Evolutionary conservation across 495 filamentous ascomycete species (phyloP).

Genomic region (Penicillium cataractarum): DNA sequence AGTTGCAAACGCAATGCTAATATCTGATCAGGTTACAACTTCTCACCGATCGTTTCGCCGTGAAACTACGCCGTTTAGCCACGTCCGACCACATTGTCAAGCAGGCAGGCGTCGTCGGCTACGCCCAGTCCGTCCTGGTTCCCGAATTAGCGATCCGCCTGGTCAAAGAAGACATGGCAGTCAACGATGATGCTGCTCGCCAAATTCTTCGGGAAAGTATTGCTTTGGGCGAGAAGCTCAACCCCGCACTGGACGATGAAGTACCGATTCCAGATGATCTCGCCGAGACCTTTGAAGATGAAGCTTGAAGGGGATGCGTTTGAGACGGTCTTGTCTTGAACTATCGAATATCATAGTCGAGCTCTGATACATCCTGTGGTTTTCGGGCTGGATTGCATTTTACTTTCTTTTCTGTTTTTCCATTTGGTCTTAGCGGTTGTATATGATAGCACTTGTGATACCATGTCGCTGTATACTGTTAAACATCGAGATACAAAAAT

Average conservation of each 20-base stretch:
- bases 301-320: not conserved
- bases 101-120: constrained; percentile 69
- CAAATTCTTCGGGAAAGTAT: constrained; percentile 73
- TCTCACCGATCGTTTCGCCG: constrained; percentile 64
- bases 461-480: constrained; percentile 13
- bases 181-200: constrained; percentile 66
- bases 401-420: constrained; percentile 1
- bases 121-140: constrained; percentile 83
- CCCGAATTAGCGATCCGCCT: constrained; percentile 79
- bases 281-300: constrained; percentile 9
- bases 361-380: not conserved
- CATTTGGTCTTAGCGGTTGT: constrained; percentile 20
- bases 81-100: constrained; percentile 70
- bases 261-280: constrained; percentile 46
- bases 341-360: not conserved
- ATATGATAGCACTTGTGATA: constrained; percentile 18
- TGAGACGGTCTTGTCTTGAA: not conserved
- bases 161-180: constrained; percentile 83
- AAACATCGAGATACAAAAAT: not conserved
- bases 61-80: constrained; percentile 64
- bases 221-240: constrained; percentile 74
- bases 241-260: constrained; percentile 65
- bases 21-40: constrained; percentile 54
- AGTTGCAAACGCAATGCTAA: not conserved
- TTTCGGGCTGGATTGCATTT: not conserved